Evolutionary conservation across 352 stramenopile species (phyloP).

Genomic region (Globisporangium ultimum): DNA sequence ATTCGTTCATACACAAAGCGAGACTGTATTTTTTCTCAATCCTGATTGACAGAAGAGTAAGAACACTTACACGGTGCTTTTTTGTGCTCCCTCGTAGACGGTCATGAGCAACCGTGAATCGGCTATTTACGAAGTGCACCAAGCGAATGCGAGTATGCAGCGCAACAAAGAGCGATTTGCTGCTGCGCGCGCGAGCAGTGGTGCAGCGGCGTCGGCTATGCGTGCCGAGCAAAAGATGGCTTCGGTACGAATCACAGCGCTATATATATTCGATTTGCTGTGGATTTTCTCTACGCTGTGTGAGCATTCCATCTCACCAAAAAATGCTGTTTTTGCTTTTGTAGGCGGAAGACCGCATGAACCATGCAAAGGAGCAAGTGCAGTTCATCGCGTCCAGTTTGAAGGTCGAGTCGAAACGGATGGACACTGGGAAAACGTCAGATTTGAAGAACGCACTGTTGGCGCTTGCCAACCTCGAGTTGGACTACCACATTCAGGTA

Average conservation of each 20-base stretch:
- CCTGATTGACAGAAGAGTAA: too few species aligned
- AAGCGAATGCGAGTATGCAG: constrained; percentile 89
- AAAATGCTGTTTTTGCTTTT: neutral
- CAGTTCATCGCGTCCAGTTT: constrained; percentile 86
- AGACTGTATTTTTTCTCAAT: too few species aligned
- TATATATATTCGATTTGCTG: constrained; percentile 1
- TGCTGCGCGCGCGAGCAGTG: constrained; percentile 77
- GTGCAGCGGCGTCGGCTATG: constrained; percentile 81
- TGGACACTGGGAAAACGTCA: constrained; percentile 76
- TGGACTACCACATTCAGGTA: constrained; percentile 82
- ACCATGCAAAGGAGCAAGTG: constrained; percentile 82
- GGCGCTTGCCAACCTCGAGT: constrained; percentile 70
- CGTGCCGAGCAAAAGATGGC: constrained; percentile 87
- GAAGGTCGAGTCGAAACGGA: constrained; percentile 79
- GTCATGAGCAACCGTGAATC: constrained; percentile 86
- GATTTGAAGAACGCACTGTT: constrained; percentile 80
- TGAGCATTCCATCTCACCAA: too few species aligned
- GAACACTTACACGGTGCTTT: too few species aligned
- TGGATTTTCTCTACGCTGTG: neutral
- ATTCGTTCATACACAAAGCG: constrained; percentile 12
- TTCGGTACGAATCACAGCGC: constrained; percentile 32
- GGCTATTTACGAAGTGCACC: constrained; percentile 81
- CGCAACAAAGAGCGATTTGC: constrained; percentile 88
- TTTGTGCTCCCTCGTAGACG: constrained; percentile 30
- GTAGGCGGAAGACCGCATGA: constrained; percentile 84